These are phyloP conservation scores for Linnemannia zychae DNA, from an alignment of 192 early-diverging fungal genomes.

Conservation along the genomic window DNA sequence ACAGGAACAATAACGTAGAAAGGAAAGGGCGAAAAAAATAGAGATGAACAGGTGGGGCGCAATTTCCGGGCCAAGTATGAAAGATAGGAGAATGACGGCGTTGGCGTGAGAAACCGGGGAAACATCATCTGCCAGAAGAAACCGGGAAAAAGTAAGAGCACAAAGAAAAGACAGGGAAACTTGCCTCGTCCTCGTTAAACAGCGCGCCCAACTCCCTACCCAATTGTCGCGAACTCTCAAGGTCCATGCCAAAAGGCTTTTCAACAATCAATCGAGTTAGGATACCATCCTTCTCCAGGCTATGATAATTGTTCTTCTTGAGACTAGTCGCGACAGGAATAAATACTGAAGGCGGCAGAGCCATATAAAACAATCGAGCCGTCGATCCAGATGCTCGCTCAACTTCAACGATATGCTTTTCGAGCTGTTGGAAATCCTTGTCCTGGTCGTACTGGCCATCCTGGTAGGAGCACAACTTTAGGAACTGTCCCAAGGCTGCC, in stretches of 20 bases:
- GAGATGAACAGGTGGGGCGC: neutral
- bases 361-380: constrained; percentile 95
- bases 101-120: neutral
- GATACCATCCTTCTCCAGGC: constrained; percentile 56
- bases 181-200: constrained; percentile 91
- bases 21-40: neutral
- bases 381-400: constrained; percentile 66
- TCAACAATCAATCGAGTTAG: constrained; percentile 94
- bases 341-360: constrained; percentile 96
- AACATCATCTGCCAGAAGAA: neutral
- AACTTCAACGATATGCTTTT: constrained; percentile 69
- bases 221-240: constrained; percentile 84
- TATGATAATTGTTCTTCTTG: constrained; percentile 73
- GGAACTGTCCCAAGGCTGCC: constrained; percentile 70
- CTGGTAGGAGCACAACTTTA: constrained; percentile 80
- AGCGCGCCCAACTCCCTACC: constrained; percentile 77
- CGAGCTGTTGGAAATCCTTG: constrained; percentile 76
- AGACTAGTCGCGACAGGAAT: constrained; percentile 85
- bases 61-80: neutral
- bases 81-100: neutral
- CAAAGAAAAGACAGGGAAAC: no score
- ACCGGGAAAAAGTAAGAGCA: neutral
- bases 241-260: constrained; percentile 98
- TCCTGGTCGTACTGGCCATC: constrained; percentile 88
- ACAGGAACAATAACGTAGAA: neutral